These are phyloP conservation scores for Lobosporangium transversale DNA, from an alignment of 192 early-diverging fungal species.

Conservation along the genomic window DNA sequence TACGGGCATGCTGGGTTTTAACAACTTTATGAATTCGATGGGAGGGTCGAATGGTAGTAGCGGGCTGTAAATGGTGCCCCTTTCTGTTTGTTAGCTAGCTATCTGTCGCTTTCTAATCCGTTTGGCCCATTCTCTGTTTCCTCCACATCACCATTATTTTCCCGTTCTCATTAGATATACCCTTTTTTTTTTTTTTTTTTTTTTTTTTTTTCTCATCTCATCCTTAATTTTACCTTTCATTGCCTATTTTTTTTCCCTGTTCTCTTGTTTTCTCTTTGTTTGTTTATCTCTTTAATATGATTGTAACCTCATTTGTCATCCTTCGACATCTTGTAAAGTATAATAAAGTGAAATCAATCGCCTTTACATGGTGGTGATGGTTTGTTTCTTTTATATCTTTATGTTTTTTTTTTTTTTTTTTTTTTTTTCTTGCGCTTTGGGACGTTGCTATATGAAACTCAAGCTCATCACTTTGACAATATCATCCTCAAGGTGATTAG, in stretches of 20 bases:
- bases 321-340: not conserved
- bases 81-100: too few species aligned
- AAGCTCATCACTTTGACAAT: too few species aligned
- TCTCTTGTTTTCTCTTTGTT: not conserved
- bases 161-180: not conserved
- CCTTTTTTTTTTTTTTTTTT: not conserved
- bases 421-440: too few species aligned
- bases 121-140: too few species aligned
- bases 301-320: too few species aligned
- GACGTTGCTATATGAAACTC: too few species aligned
- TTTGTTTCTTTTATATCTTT: not conserved
- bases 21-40: slow-evolving; percentile 19
- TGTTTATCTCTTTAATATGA: not conserved
- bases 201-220: not conserved
- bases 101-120: too few species aligned
- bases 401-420: too few species aligned
- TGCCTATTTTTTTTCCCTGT: not conserved
- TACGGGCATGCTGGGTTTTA: slow-evolving; percentile 20
- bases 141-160: not conserved
- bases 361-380: not conserved
- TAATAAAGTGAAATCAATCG: not conserved
- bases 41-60: slow-evolving; percentile 11
- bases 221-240: not conserved
- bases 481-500: too few species aligned
- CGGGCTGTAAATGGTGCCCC: not conserved